phyloP scores from a whole-genome alignment of 768 basidiomycete species.

The Gloeostereum incarnatum region DNA sequence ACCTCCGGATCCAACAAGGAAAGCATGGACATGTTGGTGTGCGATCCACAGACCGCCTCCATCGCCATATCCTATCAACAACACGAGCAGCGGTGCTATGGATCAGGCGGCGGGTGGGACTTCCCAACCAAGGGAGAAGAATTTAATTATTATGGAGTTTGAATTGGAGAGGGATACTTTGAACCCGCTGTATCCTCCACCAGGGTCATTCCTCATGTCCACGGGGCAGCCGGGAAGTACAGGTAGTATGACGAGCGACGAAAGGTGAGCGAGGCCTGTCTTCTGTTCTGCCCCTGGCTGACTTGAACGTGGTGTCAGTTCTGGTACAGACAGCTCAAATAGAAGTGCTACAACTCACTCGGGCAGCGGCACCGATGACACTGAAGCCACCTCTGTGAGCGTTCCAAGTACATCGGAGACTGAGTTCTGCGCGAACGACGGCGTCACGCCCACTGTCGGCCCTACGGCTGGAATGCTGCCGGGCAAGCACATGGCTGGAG shows the following conservation, averaged over 20 bases:
- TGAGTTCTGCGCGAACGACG: no score
- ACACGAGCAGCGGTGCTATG: background rate
- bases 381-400: background rate
- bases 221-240: slow-evolving; percentile 2
- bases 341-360: background rate
- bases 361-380: no score
- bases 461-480: background rate
- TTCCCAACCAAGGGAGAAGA: no score
- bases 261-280: no score
- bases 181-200: slow-evolving; percentile 60
- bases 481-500: no score
- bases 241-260: slow-evolving; percentile 6
- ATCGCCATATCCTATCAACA: slow-evolving; percentile 3
- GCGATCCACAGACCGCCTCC: slow-evolving; percentile 45
- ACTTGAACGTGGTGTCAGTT: background rate
- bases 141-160: slow-evolving; percentile 66
- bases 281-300: no score
- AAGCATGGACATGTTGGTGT: slow-evolving; percentile 60
- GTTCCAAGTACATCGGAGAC: slow-evolving; percentile 1
- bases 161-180: slow-evolving; percentile 63
- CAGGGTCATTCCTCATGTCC: background rate
- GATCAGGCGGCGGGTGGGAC: no score
- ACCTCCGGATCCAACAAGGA: background rate
- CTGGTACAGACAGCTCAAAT: background rate
- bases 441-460: slow-evolving; percentile 1